Evolutionary conservation across 192 early-diverging fungal species (phyloP).

Genomic region (Gigaspora rosea): DNA sequence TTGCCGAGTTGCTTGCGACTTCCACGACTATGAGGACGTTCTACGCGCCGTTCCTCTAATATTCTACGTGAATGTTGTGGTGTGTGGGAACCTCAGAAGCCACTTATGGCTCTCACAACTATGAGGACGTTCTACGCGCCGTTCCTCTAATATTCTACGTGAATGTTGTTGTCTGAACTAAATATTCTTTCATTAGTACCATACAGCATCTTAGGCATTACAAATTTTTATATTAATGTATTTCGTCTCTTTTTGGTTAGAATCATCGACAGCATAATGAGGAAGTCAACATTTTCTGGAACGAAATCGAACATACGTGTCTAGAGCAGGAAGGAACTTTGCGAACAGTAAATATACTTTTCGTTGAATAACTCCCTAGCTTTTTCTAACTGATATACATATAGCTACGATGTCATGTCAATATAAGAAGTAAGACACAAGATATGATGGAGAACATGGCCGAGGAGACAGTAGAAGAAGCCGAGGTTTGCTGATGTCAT

Average conservation of each 20-base stretch:
- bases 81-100: conserved; percentile 28
- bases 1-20: conserved; percentile 33
- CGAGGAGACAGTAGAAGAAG: background rate
- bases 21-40: conserved; percentile 32
- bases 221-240: conserved; percentile 20
- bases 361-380: background rate
- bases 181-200: background rate
- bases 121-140: conserved; percentile 33
- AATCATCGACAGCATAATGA: conserved; percentile 26
- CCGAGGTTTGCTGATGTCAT: no score
- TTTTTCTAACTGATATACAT: conserved; percentile 23
- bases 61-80: conserved; percentile 31
- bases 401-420: conserved; percentile 4
- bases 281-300: background rate
- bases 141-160: conserved; percentile 35
- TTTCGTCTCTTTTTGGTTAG: conserved; percentile 27
- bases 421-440: conserved; percentile 25
- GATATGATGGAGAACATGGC: conserved; percentile 25
- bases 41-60: conserved; percentile 35
- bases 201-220: no score
- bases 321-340: background rate
- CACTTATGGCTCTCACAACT: conserved; percentile 25
- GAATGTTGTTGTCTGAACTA: conserved; percentile 17
- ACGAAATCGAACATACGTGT: background rate
- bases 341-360: conserved; percentile 17